phyloP scores from a whole-genome alignment of 2,329 filamentous ascomycete genomes.

The Seiridium cupressi region DNA sequence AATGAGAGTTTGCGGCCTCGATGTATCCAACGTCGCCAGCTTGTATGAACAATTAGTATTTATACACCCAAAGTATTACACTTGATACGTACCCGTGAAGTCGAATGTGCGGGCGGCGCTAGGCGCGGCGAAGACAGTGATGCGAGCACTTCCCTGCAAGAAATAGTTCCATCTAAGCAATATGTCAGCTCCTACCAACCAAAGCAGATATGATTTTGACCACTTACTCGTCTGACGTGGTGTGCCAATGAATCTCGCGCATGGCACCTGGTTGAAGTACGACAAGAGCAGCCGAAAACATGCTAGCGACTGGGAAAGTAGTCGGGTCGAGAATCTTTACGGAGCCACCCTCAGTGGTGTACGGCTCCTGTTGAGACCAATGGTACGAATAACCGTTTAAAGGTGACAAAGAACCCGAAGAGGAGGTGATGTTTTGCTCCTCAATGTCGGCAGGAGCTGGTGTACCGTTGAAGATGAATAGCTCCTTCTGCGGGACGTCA shows the following conservation, averaged over 20 bases:
- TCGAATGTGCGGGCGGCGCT: slow-evolving; percentile 53
- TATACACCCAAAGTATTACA: background rate
- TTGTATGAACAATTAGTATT: background rate
- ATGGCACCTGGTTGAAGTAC: slow-evolving; percentile 61
- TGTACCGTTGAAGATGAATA: slow-evolving; percentile 53
- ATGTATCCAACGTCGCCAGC: slow-evolving; percentile 61
- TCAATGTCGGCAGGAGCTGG: slow-evolving; percentile 42
- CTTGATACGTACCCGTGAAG: slow-evolving; percentile 34
- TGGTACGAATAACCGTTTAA: slow-evolving; percentile 46
- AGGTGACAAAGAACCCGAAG: slow-evolving; percentile 38
- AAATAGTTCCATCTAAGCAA: slow-evolving; percentile 48
- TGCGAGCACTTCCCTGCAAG: slow-evolving; percentile 51
- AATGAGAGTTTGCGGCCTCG: slow-evolving; percentile 53
- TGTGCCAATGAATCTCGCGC: slow-evolving; percentile 65
- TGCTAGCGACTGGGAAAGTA: slow-evolving; percentile 54
- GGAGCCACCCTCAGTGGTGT: slow-evolving; percentile 51
- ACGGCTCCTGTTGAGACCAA: slow-evolving; percentile 48
- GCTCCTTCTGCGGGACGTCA: slow-evolving; percentile 42
- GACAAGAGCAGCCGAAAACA: slow-evolving; percentile 56
- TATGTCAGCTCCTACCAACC: background rate
- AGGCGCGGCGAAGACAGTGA: slow-evolving; percentile 55
- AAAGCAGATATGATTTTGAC: background rate
- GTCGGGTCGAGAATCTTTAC: slow-evolving; percentile 59
- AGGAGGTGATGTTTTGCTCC: slow-evolving; percentile 44
- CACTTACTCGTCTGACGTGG: slow-evolving; percentile 51